These are phyloP conservation scores for Moesziomyces globuligerus DNA, from an alignment of 1,284 basidiomycete genomes.

Conservation along the genomic window DNA sequence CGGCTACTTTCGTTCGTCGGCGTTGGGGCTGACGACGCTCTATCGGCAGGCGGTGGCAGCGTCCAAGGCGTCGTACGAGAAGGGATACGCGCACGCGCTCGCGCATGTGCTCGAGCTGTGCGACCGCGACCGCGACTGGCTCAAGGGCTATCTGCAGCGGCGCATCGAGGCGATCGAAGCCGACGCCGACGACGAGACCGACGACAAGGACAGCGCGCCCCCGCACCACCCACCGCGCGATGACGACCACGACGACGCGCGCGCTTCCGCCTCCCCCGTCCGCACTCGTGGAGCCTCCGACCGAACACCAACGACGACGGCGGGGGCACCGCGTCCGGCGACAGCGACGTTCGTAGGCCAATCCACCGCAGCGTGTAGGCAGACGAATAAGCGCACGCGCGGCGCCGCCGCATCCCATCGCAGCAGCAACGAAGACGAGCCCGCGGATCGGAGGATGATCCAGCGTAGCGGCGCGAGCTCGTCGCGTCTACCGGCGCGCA, in stretches of 20 bases:
- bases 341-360: not conserved
- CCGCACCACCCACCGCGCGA: constrained; percentile 1
- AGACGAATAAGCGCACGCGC: constrained; percentile 15
- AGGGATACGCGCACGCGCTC: constrained; percentile 43
- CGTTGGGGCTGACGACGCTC: constrained; percentile 38
- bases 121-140: constrained; percentile 39
- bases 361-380: constrained; percentile 5
- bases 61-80: constrained; percentile 34
- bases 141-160: constrained; percentile 47
- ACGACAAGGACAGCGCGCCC: constrained; percentile 4
- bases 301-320: constrained; percentile 5
- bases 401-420: constrained; percentile 1
- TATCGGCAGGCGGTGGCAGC: constrained; percentile 38
- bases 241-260: not conserved
- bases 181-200: constrained; percentile 29
- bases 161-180: constrained; percentile 47
- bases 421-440: not conserved
- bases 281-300: too few species aligned
- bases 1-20: constrained; percentile 35
- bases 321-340: not conserved
- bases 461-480: constrained; percentile 1
- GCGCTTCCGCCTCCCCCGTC: not conserved
- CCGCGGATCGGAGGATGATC: constrained; percentile 1
- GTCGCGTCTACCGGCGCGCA: not conserved
- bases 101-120: constrained; percentile 48